These are phyloP conservation scores for Daldinia bambusicola DNA, from an alignment of 495 filamentous ascomycete species.

Conservation along the genomic window DNA sequence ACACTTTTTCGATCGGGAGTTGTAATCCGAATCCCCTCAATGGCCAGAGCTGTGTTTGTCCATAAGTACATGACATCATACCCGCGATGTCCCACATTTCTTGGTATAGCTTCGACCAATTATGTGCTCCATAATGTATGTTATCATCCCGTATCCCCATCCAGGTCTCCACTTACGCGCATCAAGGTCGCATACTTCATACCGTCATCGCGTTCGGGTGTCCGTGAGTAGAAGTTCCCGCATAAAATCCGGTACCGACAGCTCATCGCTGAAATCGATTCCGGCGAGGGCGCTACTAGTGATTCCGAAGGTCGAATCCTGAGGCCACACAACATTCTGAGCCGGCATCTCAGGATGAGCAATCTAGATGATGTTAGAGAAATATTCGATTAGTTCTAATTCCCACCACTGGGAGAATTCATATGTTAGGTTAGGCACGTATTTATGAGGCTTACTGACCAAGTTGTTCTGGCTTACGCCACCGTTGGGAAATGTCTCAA, in stretches of 20 bases:
- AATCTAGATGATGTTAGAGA: slow-evolving; percentile 11
- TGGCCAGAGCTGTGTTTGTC: slow-evolving; percentile 35
- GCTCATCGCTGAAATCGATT: slow-evolving; percentile 25
- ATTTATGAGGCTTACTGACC: slow-evolving; percentile 22
- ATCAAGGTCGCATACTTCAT: neutral
- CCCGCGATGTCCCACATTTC: slow-evolving; percentile 4
- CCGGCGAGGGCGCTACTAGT: neutral
- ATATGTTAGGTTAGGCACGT: too few species aligned
- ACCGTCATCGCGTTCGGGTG: neutral
- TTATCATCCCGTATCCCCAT: neutral
- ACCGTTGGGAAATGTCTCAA: slow-evolving; percentile 3
- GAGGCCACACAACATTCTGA: slow-evolving; percentile 11
- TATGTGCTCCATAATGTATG: neutral
- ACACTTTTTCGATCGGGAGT: slow-evolving; percentile 11
- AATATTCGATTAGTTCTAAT: neutral
- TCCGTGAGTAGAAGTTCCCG: neutral
- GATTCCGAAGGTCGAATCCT: slow-evolving; percentile 7
- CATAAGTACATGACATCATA: slow-evolving; percentile 31
- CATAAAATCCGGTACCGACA: slow-evolving; percentile 28
- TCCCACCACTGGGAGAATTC: too few species aligned
- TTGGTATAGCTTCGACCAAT: slow-evolving; percentile 25
- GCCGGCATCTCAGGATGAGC: slow-evolving; percentile 9
- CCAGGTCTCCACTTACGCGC: neutral
- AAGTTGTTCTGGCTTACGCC: slow-evolving; percentile 5
- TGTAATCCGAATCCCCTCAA: slow-evolving; percentile 44